Conservation (phyloP, 75 land plant genomes). For the Pinus tabuliformis region DNA sequence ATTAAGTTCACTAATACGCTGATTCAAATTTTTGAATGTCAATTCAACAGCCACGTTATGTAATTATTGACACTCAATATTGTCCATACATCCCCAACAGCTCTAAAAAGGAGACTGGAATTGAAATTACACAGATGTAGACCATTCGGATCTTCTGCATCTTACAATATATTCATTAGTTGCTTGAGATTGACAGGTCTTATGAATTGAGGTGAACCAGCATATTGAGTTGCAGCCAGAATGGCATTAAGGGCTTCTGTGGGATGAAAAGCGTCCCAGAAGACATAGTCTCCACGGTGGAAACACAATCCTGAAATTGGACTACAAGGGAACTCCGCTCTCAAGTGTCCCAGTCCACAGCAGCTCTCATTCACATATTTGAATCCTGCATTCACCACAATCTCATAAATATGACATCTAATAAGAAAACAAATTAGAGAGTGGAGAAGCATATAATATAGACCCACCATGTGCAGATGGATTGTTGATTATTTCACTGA, state of each 20-base stretch:
- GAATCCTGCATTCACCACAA: conserved; percentile 18
- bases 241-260: conserved; percentile 10
- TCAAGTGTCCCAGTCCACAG: conserved; percentile 5
- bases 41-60: too few relatives aligned
- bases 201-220: background rate
- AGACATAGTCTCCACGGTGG: conserved; percentile 7
- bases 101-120: too few relatives aligned
- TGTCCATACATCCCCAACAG: too few relatives aligned
- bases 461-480: background rate
- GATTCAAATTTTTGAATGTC: too few relatives aligned
- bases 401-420: background rate
- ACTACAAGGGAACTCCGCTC: conserved; percentile 11
- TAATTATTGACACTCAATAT: too few relatives aligned
- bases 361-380: conserved; percentile 65
- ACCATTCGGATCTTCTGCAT: background rate
- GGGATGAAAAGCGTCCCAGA: conserved; percentile 13
- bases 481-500: background rate
- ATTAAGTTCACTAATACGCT: background rate
- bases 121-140: too few relatives aligned
- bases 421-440: background rate
- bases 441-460: background rate
- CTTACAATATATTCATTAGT: background rate
- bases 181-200: conserved; percentile 14
- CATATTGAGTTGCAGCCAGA: background rate
- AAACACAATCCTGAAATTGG: conserved; percentile 8